phyloP scores from a whole-genome alignment of 1,284 basidiomycete genomes.

The Mycena sp. region DNA sequence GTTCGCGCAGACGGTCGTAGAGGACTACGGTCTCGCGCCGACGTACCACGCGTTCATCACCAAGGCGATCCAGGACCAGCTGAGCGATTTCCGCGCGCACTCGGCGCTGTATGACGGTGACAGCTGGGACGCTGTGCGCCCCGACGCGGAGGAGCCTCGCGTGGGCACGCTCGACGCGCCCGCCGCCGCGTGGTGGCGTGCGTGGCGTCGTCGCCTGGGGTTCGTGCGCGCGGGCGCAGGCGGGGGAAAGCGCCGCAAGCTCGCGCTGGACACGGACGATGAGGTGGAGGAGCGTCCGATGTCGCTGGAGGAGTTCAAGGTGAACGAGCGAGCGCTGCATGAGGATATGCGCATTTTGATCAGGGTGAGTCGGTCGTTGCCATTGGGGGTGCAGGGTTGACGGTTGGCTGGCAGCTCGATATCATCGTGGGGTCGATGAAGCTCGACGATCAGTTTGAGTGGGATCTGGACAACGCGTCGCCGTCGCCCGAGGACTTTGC shows the following conservation, averaged over 20 bases:
- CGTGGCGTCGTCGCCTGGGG: conserved; percentile 68
- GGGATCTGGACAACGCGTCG: conserved; percentile 87
- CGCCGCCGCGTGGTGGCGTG: conserved; percentile 72
- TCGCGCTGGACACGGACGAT: conserved; percentile 38
- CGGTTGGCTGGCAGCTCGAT: conserved; percentile 73
- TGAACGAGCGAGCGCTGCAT: conserved; percentile 66
- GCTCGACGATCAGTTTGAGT: conserved; percentile 97
- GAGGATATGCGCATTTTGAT: conserved; percentile 93
- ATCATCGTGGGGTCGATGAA: conserved; percentile 95
- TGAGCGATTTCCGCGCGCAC: conserved; percentile 82
- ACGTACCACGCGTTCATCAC: conserved; percentile 82
- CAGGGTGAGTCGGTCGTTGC: conserved; percentile 66
- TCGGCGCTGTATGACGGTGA: conserved; percentile 57
- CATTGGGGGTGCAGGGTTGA: conserved; percentile 14
- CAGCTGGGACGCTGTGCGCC: conserved; percentile 28
- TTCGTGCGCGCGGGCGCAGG: conserved; percentile 46
- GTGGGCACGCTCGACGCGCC: conserved; percentile 62
- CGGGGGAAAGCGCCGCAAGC: conserved; percentile 48
- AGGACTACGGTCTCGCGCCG: conserved; percentile 87
- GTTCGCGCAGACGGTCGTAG: conserved; percentile 91
- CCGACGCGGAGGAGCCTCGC: conserved; percentile 40
- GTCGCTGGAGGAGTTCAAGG: conserved; percentile 59
- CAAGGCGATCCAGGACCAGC: conserved; percentile 88
- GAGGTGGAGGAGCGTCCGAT: conserved; percentile 54
- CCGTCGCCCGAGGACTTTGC: conserved; percentile 95